Evolutionary conservation across 352 stramenopile species (phyloP), one percentile per base, ranked within the genome.

Genomic region (Pythium grandisporangium): DNA sequence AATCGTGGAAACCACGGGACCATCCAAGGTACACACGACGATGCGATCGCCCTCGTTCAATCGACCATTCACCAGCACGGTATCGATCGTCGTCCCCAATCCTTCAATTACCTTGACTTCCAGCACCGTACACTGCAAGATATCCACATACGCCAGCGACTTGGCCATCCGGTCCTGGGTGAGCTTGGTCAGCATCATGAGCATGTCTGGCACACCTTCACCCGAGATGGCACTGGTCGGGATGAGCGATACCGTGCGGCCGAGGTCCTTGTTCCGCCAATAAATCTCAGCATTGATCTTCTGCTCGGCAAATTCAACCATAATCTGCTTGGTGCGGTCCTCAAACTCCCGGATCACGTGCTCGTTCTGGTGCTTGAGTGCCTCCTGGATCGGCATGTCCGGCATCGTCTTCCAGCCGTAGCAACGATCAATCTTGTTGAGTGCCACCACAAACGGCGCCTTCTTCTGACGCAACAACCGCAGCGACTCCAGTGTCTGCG

Each of bases 51-150:
- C 95, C 63, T 98, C 93, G 43, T 84, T 73, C 21, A 99, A 63
- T 40, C 75, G 85, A 30, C 96, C 96, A 66, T 99, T 99, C 14
- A 99, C 95, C 25, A 99, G 70, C 51, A 99, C 91, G 12, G 97
- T 96, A 84, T 99, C 96, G 27, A 99, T 95, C 10, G 96, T 99
- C 50, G 96, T 98, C 47, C 96, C 96, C 6, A 99, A 73, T 45
- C 96, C 96, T 64, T 99, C 96, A 51, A 99, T 98, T 22, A 96
- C 93, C 82, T 99, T 99, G 30, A 99, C 96, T 73, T 99, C 96
- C 17, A 99, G 68, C 34, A 99, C 95, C 5, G 95, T 99, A 73
- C 83, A 97, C 70, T 99, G 88, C 34, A 99, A 63, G 44, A 88
- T 92, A 37, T 95, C 78, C 14, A 86, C 80, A 43, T 91, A 94